Evolutionary conservation across 495 filamentous ascomycete species (phyloP).

Genomic region (Collariella sp.): DNA sequence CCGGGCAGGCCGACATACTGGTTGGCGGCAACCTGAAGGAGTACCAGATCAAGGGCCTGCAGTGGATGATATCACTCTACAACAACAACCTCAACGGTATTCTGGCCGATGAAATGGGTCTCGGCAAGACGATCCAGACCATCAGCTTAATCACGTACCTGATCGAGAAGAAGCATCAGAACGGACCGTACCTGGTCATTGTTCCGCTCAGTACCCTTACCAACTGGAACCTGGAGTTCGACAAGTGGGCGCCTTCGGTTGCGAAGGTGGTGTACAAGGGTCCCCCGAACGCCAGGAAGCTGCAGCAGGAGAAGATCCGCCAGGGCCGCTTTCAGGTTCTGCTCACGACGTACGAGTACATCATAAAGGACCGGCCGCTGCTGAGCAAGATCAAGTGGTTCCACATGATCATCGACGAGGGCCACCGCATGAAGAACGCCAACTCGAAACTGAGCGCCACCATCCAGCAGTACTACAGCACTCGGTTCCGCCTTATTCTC

Average conservation of each 20-base stretch:
- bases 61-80: constrained; percentile 99
- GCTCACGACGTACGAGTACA: constrained; percentile 96
- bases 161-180: constrained; percentile 89
- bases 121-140: constrained; percentile 98
- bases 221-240: constrained; percentile 98
- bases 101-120: constrained; percentile 97
- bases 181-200: constrained; percentile 91
- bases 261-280: constrained; percentile 91
- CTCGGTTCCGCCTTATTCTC: constrained; percentile 89
- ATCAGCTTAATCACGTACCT: constrained; percentile 96
- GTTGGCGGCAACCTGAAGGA: constrained; percentile 91
- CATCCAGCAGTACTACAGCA: constrained; percentile 87
- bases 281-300: constrained; percentile 78
- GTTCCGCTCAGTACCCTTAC: constrained; percentile 93
- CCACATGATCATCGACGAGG: constrained; percentile 99
- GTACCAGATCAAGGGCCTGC: constrained; percentile 94
- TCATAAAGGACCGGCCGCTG: constrained; percentile 94
- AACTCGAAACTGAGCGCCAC: constrained; percentile 93
- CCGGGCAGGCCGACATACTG: constrained; percentile 69
- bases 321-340: constrained; percentile 94
- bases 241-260: constrained; percentile 94
- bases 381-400: constrained; percentile 97
- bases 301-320: constrained; percentile 86
- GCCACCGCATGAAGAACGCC: constrained; percentile 99
- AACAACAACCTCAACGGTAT: constrained; percentile 99